phyloP scores from a whole-genome alignment of 257 asterid genomes.

The Anisodus tanguticus region DNA sequence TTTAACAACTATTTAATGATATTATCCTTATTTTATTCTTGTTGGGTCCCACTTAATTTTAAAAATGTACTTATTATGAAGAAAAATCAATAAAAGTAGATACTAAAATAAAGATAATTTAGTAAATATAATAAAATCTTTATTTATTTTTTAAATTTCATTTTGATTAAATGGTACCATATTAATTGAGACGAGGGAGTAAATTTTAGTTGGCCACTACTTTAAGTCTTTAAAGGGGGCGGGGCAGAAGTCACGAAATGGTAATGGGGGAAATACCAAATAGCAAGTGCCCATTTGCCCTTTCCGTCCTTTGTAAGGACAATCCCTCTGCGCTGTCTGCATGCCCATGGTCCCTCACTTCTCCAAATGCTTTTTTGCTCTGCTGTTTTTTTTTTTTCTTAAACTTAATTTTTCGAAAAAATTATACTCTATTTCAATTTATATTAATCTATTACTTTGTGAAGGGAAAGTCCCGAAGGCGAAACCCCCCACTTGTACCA shows the following conservation, averaged over 20 bases:
- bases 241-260: neutral
- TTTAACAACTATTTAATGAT: no score
- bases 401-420: no score
- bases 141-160: no score
- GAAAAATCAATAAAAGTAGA: no score
- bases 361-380: neutral
- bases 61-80: no score
- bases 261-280: constrained; percentile 7
- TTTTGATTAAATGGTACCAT: neutral
- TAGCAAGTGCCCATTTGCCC: constrained; percentile 19
- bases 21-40: no score
- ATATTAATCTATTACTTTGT: neutral
- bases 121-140: no score
- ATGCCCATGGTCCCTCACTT: neutral
- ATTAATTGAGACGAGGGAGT: neutral
- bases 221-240: neutral
- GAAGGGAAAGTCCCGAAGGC: no score
- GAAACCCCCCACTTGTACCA: no score
- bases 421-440: neutral
- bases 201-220: neutral
- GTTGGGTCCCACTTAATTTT: no score
- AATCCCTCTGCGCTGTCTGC: constrained; percentile 13
- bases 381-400: neutral
- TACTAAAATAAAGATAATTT: no score
- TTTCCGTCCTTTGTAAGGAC: constrained; percentile 29